phyloP scores from a whole-genome alignment of 768 basidiomycete genomes.

The Royoungia palumana region DNA sequence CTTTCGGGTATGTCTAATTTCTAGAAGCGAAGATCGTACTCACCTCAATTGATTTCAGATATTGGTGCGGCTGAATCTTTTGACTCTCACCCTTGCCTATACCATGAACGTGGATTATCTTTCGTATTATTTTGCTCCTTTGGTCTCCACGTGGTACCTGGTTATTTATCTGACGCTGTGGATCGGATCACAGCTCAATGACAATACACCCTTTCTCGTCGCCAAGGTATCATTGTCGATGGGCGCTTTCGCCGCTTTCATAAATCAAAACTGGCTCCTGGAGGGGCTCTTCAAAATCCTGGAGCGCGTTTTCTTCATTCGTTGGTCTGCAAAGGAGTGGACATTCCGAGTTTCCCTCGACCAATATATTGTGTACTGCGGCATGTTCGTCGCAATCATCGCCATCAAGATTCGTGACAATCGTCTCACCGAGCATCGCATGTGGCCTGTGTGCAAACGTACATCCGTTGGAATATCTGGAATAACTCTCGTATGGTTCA shows the following conservation, averaged over 20 bases:
- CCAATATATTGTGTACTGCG: slow-evolving; percentile 83
- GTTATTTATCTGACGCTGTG: slow-evolving; percentile 81
- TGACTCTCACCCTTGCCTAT: slow-evolving; percentile 80
- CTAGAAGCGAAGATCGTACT: neutral
- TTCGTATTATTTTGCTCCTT: slow-evolving; percentile 86
- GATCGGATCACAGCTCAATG: slow-evolving; percentile 70
- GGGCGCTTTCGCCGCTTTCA: slow-evolving; percentile 58
- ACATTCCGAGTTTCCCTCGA: slow-evolving; percentile 85
- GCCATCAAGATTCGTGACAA: slow-evolving; percentile 74
- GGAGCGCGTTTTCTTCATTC: slow-evolving; percentile 63
- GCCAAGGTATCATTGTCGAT: slow-evolving; percentile 69
- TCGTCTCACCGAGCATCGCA: slow-evolving; percentile 62
- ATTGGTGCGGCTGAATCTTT: slow-evolving; percentile 77
- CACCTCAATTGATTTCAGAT: slow-evolving; percentile 40
- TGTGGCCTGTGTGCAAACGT: slow-evolving; percentile 58
- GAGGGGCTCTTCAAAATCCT: slow-evolving; percentile 62
- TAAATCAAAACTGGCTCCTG: slow-evolving; percentile 60
- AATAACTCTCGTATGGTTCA: slow-evolving; percentile 68
- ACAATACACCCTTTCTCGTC: slow-evolving; percentile 60
- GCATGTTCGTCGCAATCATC: slow-evolving; percentile 75
- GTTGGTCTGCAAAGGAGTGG: slow-evolving; percentile 88
- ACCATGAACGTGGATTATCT: slow-evolving; percentile 91
- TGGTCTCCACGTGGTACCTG: slow-evolving; percentile 89
- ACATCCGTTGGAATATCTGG: slow-evolving; percentile 47
- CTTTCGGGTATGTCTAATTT: slow-evolving; percentile 49